Evolutionary conservation across 768 basidiomycete species (phyloP).

Genomic region (Mycena rebaudengoi): DNA sequence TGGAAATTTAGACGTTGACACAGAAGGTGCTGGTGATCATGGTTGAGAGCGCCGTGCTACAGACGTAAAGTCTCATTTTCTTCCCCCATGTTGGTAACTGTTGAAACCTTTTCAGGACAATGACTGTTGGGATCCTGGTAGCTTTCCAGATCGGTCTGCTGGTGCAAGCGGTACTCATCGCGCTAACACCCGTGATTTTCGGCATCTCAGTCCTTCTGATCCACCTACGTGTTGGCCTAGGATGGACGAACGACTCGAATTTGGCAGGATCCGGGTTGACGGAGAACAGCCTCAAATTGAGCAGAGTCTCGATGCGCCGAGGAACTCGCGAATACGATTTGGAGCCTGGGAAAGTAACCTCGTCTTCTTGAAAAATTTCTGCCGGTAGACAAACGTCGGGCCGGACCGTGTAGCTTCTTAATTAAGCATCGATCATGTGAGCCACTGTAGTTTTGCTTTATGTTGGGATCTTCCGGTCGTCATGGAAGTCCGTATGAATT

Average conservation of each 20-base stretch:
- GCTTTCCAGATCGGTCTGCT: slow-evolving; percentile 1
- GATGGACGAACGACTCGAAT: not conserved
- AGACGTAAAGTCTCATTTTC: not conserved
- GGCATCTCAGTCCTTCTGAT: slow-evolving; percentile 11
- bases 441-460: not conserved
- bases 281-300: not conserved
- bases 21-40: not conserved
- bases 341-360: not conserved
- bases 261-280: not conserved
- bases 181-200: not conserved
- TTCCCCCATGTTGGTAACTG: no score
- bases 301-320: not conserved
- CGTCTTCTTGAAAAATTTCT: not conserved
- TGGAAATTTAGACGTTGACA: not conserved
- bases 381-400: not conserved
- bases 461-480: not conserved
- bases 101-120: not conserved
- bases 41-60: slow-evolving; percentile 16
- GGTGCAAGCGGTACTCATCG: not conserved
- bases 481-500: not conserved
- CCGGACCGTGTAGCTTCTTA: slow-evolving; percentile 1
- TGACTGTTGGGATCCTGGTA: not conserved
- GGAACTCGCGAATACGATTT: not conserved
- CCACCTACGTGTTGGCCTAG: not conserved
- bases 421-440: not conserved